Evolutionary conservation across 1,284 basidiomycete species (phyloP).

Genomic region (Apiotrichum siamense): DNA sequence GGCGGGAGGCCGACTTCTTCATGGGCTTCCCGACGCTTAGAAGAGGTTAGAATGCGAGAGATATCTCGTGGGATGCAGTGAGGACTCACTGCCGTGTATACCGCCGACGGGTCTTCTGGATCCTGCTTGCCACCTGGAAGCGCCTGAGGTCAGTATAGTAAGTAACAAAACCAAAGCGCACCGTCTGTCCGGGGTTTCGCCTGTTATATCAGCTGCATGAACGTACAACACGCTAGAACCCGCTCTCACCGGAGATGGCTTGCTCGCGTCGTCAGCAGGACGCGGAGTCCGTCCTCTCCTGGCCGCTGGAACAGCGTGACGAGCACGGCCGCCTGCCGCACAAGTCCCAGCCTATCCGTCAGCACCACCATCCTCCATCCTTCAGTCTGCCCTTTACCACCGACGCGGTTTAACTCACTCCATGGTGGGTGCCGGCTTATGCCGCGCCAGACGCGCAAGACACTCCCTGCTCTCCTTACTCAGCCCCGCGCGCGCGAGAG

Average conservation of each 20-base stretch:
- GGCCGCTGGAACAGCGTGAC: slow-evolving; percentile 66
- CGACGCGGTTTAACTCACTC: slow-evolving; percentile 1
- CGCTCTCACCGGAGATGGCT: slow-evolving; percentile 60
- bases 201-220: background rate
- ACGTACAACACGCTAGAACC: background rate
- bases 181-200: slow-evolving; percentile 16
- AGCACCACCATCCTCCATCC: background rate
- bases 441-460: slow-evolving; percentile 14
- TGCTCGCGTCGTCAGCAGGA: slow-evolving; percentile 75
- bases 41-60: too few species aligned
- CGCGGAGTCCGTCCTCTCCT: slow-evolving; percentile 55
- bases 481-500: slow-evolving; percentile 13
- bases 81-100: slow-evolving; percentile 64
- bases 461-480: slow-evolving; percentile 26
- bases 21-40: slow-evolving; percentile 73
- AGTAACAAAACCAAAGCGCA: background rate
- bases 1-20: slow-evolving; percentile 72
- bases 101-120: slow-evolving; percentile 56
- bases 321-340: slow-evolving; percentile 61
- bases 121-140: slow-evolving; percentile 78
- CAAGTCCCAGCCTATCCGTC: slow-evolving; percentile 32
- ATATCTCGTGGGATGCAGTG: too few species aligned
- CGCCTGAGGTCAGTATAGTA: slow-evolving; percentile 46
- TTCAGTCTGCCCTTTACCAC: background rate
- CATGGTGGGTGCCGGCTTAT: slow-evolving; percentile 6